Evolutionary conservation across 31 red algal genomes (phyloP), one percentile per base, ranked within the genome.

Genomic region (Endocladia muricata): DNA sequence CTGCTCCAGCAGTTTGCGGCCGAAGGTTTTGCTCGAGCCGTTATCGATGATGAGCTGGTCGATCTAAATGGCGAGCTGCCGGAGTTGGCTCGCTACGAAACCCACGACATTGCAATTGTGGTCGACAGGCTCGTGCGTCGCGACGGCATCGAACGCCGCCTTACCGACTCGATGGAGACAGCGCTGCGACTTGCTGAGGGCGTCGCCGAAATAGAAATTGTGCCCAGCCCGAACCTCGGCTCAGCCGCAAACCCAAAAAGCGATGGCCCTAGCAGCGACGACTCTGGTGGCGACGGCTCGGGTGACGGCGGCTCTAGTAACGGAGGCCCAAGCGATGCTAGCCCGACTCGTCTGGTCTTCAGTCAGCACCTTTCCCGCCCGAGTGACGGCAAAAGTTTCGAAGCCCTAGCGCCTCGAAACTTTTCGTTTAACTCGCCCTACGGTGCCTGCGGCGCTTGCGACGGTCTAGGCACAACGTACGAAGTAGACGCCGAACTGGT

Each of bases 391-490:
- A 21, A 52, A 22, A 52, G 39, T 32, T 52, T 52, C 40, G 42
- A 52, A 52, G 69, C 44, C 26, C 36, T 52, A 22, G 29, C 69
- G 28, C 69, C 69, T 29, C 21, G 39, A 52, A 37, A 52, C 22
- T 73, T 73, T 52, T 73, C 69, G 21, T 73, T 73, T 52, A 73
- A 73, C 41, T 31, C 22, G 44, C 69, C 69, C 26, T 52, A 44
- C 23, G 69, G 69, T 52, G 69, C 69, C 31, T 73, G 69, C 41
- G 39, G 23, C n/a, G 25, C 29, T 21, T 73, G 69, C 69, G 34
- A 49, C 40, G 69, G 69, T 42, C 69, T 73, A 23, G 69, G 69
- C 41, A 28, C 22, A 28, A 43, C 29, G 42, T 25, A n/a, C n/a
- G 26, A 73, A 28, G 23, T 51, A 31, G 69, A 42, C 23, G 32